Evolutionary conservation across 106 monocot genomes (phyloP), one percentile per base, ranked within the genome.

Genomic region (Triglochin maritima): DNA sequence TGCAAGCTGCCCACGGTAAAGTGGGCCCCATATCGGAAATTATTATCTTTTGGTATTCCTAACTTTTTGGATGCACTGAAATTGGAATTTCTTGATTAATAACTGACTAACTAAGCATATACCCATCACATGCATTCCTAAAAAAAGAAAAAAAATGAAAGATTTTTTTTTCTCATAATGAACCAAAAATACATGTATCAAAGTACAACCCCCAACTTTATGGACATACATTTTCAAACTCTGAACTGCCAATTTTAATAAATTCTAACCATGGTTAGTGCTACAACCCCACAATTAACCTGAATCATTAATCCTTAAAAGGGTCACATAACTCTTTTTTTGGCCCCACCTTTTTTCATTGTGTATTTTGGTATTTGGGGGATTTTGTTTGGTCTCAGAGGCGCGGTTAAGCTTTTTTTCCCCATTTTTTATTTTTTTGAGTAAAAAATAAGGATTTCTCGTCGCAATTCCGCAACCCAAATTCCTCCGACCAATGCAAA

Each of bases 361-460:
- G 59, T 46, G 70, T 70, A 59, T 70, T 60, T 52, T n/a, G 41
- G 70, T 70, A 70, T 70, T 70, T 68, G 68, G 12, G 12, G 55
- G 68, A 68, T 54, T 68, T 68, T 63, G 63, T 49, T 5, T 0
- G 58, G 58, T 58, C 52, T 11, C 16, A 15, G 58, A 16, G 58
- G 10, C 0, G 58, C 0, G 58, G n/a, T 11, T 58, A 29, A 29
- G 29, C 51, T 50, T 50, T 66, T 66, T 66, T 66, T 15, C 3
- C 42, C 66, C n/a, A 52, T 17, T 62, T 62, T 29, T 29, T 29
- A 29, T 0, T 29, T 29, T 29, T 29, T 1, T 1, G 29, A 0
- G 0, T 29, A 13, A 46, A 62, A 8, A 9, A n/a, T n/a, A 46
- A n/a, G 44, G 66, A 47, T 29, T 54, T 54, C 42, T 12, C 47